Base-by-base conservation (phyloP, 805 yeast genomes). In the Spathaspora sp. region DNA sequence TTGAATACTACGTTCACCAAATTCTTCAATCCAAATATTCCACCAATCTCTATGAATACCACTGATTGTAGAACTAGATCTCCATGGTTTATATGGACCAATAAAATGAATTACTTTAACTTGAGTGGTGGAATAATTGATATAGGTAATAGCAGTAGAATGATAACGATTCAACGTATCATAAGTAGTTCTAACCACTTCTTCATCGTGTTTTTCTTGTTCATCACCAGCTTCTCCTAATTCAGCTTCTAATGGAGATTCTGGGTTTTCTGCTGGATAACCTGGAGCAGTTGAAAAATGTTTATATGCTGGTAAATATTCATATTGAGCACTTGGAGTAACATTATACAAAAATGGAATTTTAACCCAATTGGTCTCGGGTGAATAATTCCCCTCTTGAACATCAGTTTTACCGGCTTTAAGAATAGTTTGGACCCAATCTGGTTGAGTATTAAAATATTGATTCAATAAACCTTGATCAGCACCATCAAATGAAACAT, bases 401-500 rank as follows among this genome's bases (percentile, higher is more conserved):
- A 45, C 47, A 19, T 35, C 14, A 14, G 42, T 10, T 31, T 38
- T 20, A 23, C 48, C 49, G n/a, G 31, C 19, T n/a, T 43, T 47
- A 5, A 52, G 43, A 14, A 54, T 40, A 20, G 39, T 28, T 47
- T 28, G 51, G 7, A 73, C 69, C 78, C 78, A 73, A 57, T 73
- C 74, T 11, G 76, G 76, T 44, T 66, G 60, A 9, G 63, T 44
- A 52, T 75, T 77, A 64, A 88, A 89, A 60, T 79, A 86, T 61
- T 87, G 88, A 66, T 91, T 91, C 55, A 91, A 73, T 38, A 91
- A 73, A 11, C 97, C 97, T 67, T 91, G 97, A 68, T 91, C 97
- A 2, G 96, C 93, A 42, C 96, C 96, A 67, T 91, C 97, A 59
- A 89, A 88, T 3, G 77, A 67, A 1, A 65, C 57, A 32, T 60